phyloP scores from a whole-genome alignment of 768 basidiomycete genomes.

The Mycena vulgaris region DNA sequence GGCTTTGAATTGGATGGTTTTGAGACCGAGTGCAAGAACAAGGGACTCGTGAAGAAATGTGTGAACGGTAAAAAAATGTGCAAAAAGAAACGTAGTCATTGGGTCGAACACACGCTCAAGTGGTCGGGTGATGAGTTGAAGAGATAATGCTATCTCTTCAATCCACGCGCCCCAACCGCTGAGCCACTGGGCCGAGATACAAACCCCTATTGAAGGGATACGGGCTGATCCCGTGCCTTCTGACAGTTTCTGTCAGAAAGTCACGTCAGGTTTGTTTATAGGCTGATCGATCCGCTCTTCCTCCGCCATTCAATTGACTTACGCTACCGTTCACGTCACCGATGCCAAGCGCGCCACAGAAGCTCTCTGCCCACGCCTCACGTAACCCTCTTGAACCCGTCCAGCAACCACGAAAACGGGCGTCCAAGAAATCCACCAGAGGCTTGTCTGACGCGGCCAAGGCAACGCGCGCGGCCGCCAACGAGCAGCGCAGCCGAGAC shows the following conservation, averaged over 20 bases:
- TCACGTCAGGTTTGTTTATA: slow-evolving; percentile 2
- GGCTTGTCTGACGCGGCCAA: too few relatives aligned
- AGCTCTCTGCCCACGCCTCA: neutral
- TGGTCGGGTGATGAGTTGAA: too few relatives aligned
- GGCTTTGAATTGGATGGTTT: neutral
- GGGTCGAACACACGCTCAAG: too few relatives aligned
- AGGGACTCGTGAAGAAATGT: too few relatives aligned
- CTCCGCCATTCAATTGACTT: too few relatives aligned
- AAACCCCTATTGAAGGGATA: too few relatives aligned
- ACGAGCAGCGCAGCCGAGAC: too few relatives aligned
- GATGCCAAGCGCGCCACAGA: neutral
- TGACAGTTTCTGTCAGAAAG: slow-evolving; percentile 1
- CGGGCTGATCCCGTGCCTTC: neutral
- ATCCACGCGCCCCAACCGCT: neutral
- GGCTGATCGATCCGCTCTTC: neutral
- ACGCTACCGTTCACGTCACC: neutral
- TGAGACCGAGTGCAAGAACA: too few relatives aligned
- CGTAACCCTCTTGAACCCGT: neutral
- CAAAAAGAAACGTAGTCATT: too few relatives aligned
- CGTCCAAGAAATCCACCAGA: neutral
- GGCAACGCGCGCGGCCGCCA: too few relatives aligned
- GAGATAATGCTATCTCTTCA: too few relatives aligned
- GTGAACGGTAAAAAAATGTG: too few relatives aligned
- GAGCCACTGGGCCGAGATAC: neutral
- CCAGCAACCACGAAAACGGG: neutral